phyloP scores from a whole-genome alignment of 148 eudicot species.

The Vaccinium corymbosum region DNA sequence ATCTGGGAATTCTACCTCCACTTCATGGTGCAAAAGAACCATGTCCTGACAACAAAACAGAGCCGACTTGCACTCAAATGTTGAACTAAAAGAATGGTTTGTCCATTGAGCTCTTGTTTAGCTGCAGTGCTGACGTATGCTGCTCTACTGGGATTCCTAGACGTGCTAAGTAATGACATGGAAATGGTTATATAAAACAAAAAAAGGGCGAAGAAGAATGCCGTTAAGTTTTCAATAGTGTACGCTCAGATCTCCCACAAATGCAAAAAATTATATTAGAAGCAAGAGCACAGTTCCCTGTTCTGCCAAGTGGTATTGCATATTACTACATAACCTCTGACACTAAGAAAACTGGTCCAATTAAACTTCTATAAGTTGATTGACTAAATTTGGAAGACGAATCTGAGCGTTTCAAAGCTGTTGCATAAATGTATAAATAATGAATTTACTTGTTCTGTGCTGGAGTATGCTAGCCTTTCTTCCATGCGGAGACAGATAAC shows the following conservation, averaged over 20 bases:
- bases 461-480: slow-evolving; percentile 72
- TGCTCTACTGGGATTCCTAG: not conserved
- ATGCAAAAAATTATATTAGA: not conserved
- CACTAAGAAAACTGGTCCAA: slow-evolving; percentile 8
- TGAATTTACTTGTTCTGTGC: slow-evolving; percentile 59
- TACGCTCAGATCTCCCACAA: not conserved
- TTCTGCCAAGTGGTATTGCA: not conserved
- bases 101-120: not conserved
- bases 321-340: not conserved
- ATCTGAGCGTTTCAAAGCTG: not conserved
- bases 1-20: slow-evolving; percentile 67
- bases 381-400: not conserved
- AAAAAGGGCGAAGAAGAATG: not conserved
- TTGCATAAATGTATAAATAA: not conserved
- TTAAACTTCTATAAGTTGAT: not conserved
- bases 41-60: slow-evolving; percentile 54
- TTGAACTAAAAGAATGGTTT: not conserved
- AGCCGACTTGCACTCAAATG: not conserved
- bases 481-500: slow-evolving; percentile 86
- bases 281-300: not conserved
- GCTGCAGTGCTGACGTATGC: slow-evolving; percentile 8
- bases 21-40: slow-evolving; percentile 94
- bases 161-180: not conserved
- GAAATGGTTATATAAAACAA: not conserved
- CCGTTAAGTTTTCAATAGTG: not conserved